These are phyloP conservation scores for Fusarium hainanense DNA, from an alignment of 2,329 filamentous ascomycete species.

Conservation along the genomic window DNA sequence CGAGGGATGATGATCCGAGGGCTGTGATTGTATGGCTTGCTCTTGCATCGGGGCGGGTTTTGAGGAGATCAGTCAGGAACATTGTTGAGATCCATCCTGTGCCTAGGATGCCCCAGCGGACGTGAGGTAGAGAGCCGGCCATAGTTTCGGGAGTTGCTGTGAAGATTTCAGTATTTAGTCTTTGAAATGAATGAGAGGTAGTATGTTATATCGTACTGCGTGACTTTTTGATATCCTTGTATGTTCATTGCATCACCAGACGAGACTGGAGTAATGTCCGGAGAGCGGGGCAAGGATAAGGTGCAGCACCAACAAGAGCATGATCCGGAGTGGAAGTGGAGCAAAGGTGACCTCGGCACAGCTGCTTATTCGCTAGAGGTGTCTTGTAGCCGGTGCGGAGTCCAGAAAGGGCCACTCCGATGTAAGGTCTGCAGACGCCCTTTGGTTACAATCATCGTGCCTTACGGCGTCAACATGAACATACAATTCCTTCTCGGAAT, in stretches of 20 bases:
- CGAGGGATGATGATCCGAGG: neutral
- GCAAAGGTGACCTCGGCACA: neutral
- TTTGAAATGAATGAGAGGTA: too few relatives aligned
- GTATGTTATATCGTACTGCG: neutral
- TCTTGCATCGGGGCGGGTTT: constrained; percentile 5
- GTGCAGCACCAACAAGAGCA: neutral
- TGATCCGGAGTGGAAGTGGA: neutral
- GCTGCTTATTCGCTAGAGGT: neutral
- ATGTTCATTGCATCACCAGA: neutral
- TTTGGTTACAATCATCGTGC: too few relatives aligned
- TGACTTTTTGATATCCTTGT: neutral
- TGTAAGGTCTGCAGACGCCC: too few relatives aligned
- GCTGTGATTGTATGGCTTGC: constrained; percentile 10
- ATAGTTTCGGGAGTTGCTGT: constrained; percentile 12
- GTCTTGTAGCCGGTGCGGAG: too few relatives aligned
- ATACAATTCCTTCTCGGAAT: too few relatives aligned
- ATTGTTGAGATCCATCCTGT: constrained; percentile 33
- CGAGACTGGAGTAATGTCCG: neutral
- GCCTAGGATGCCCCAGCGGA: constrained; percentile 25
- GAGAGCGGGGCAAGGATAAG: neutral
- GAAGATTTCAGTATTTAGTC: neutral
- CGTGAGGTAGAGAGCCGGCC: neutral
- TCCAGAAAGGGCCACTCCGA: too few relatives aligned
- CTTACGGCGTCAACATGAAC: neutral
- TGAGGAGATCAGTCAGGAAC: constrained; percentile 14